These are phyloP conservation scores for Alternaria alternata DNA, from an alignment of 2,329 filamentous ascomycete species.

Conservation along the genomic window DNA sequence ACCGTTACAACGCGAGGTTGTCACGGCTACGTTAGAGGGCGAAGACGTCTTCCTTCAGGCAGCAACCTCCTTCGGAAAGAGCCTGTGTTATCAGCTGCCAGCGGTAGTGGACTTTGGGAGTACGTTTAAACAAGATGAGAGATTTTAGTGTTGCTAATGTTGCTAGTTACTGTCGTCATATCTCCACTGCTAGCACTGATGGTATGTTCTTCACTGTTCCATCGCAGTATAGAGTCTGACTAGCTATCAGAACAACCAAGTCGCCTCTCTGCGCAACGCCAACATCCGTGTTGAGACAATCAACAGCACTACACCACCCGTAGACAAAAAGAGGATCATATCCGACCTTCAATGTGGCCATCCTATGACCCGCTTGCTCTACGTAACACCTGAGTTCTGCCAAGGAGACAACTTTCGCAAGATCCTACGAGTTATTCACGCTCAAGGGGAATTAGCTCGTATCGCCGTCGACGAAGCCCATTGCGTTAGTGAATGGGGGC, in stretches of 20 bases:
- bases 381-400: conserved; percentile 93
- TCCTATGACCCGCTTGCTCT: conserved; percentile 81
- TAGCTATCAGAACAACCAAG: conserved; percentile 79
- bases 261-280: conserved; percentile 76
- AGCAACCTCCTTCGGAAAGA: conserved; percentile 90
- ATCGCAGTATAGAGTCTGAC: conserved; percentile 14
- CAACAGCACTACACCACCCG: conserved; percentile 78
- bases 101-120: conserved; percentile 87
- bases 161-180: conserved; percentile 83
- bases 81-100: conserved; percentile 89
- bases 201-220: conserved; percentile 59
- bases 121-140: conserved; percentile 56
- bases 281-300: conserved; percentile 84
- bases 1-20: conserved; percentile 86
- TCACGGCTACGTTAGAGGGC: conserved; percentile 78
- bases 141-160: conserved; percentile 18
- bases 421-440: conserved; percentile 74
- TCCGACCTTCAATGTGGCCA: conserved; percentile 88
- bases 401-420: conserved; percentile 78
- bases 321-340: conserved; percentile 73
- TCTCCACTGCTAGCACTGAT: conserved; percentile 90
- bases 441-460: conserved; percentile 83
- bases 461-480: conserved; percentile 95
- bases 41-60: conserved; percentile 95
- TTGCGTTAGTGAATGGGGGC: conserved; percentile 97